phyloP scores from a whole-genome alignment of 2,329 filamentous ascomycete genomes.

The Ophiostoma quercus region DNA sequence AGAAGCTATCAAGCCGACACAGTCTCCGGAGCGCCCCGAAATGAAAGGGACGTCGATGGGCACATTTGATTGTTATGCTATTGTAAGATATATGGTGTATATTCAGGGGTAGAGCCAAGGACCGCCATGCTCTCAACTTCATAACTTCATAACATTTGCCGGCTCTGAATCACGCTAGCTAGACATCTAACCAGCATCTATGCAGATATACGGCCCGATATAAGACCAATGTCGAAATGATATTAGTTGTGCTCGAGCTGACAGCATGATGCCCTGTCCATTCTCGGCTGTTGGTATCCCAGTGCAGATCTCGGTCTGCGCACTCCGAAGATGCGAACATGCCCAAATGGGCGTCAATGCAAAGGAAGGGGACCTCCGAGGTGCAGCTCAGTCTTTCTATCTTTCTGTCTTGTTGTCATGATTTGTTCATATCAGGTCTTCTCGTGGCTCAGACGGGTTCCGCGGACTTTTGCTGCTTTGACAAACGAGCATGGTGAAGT shows the following conservation, averaged over 20 bases:
- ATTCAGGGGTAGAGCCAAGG: background rate
- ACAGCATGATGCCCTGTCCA: background rate
- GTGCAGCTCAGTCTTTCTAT: background rate
- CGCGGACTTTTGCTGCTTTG: too few relatives aligned
- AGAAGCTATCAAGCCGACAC: background rate
- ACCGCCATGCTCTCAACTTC: background rate
- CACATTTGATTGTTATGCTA: background rate
- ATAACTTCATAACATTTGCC: background rate
- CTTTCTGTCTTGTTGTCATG: background rate
- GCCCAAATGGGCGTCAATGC: background rate
- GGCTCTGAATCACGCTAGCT: too few relatives aligned
- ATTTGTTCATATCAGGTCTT: background rate
- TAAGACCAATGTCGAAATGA: background rate
- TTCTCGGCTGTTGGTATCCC: slow-evolving; percentile 1
- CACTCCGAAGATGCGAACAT: background rate
- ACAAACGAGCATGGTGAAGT: background rate
- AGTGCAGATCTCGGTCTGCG: slow-evolving; percentile 5
- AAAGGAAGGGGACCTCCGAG: slow-evolving; percentile 5
- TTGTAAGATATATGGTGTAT: background rate
- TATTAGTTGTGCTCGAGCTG: background rate
- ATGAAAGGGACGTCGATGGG: background rate
- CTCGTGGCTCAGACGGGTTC: background rate
- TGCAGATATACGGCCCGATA: background rate
- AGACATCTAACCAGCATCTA: too few relatives aligned
- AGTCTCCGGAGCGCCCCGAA: background rate